Conservation (phyloP, 345 rosid genomes). For the Sapria himalayana region DNA sequence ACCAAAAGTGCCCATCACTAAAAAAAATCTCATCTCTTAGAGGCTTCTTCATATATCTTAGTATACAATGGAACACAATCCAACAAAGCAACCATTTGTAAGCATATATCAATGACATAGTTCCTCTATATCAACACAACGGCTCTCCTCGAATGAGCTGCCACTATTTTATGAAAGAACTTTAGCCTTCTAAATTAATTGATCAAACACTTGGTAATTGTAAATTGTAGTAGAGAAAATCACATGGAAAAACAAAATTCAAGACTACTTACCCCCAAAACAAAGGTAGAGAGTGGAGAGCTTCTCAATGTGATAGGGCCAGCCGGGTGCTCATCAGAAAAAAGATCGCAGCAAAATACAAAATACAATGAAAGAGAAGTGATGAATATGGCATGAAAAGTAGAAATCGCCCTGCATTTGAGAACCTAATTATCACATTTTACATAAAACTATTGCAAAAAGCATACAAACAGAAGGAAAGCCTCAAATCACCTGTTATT, state of each 20-base stretch:
- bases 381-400: conserved; percentile 47
- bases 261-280: conserved; percentile 40
- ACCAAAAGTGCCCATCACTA: too few species aligned
- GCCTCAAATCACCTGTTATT: conserved; percentile 41
- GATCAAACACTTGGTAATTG: too few species aligned
- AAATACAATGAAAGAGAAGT: conserved; percentile 43
- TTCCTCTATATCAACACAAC: too few species aligned
- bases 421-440: conserved; percentile 5
- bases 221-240: too few species aligned
- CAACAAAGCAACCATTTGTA: too few species aligned
- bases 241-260: neutral
- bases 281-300: conserved; percentile 48
- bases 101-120: too few species aligned
- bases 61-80: too few species aligned
- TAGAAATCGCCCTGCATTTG: conserved; percentile 53
- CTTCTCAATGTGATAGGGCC: conserved; percentile 33
- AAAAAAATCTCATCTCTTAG: too few species aligned
- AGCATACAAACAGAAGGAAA: neutral
- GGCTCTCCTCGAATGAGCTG: too few species aligned
- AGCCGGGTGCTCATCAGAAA: conserved; percentile 23
- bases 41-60: too few species aligned
- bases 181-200: too few species aligned
- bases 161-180: too few species aligned
- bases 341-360: conserved; percentile 59
- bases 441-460: conserved; percentile 1